Base-by-base conservation (phyloP, 495 filamentous ascomycete genomes). In the Baudoinia panamericana region DNA sequence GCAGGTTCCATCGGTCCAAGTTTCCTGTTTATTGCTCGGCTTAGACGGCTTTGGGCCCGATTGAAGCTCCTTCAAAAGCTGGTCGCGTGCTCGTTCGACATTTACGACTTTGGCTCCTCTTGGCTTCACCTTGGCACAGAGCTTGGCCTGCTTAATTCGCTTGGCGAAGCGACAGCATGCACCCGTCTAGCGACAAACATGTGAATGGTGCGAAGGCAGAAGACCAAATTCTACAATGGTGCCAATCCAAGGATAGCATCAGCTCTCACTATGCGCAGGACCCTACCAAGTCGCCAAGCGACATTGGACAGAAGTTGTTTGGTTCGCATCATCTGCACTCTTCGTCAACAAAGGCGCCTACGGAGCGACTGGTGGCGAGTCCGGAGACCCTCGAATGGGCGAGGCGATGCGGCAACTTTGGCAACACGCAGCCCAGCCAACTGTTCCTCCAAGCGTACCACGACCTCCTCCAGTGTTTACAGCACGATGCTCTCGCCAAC, bases 361-460 rank as follows among this genome's bases (percentile, higher is more conserved):
- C 53, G 30, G 8, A 42, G 0, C 52, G 61, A 33, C 44, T 50
- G 9, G 28, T 36, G 2, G 46, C 60, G 4, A 41, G 56, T 1
- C 24, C 54, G 3, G 58, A 70, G 26, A 66, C 72, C 30, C 53
- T 80, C 13, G 54, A 69, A 27, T 65, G 56, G 33, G 73, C 76
- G 5, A 50, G 57, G 1, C 52, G 61, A 46, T 84, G 78, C 54
- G 81, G 80, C 29, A 73, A 71, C 35, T 87, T 80, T 72, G 81
- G 77, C 1, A 55, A 66, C 4, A 60, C 68, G 5, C 51, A 67
- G 39, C 80, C 80, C 0, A 79, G 77, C 49, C 66, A 76, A 30
- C 58, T 85, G 7, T 85, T 85, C 50, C 59, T 83, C 13, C 62
- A 63, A 55, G 75, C 78, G 2, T 84, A 75, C 47, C 69, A 78